Evolutionary conservation across 257 asterid species (phyloP).

Genomic region (Catharanthus roseus): DNA sequence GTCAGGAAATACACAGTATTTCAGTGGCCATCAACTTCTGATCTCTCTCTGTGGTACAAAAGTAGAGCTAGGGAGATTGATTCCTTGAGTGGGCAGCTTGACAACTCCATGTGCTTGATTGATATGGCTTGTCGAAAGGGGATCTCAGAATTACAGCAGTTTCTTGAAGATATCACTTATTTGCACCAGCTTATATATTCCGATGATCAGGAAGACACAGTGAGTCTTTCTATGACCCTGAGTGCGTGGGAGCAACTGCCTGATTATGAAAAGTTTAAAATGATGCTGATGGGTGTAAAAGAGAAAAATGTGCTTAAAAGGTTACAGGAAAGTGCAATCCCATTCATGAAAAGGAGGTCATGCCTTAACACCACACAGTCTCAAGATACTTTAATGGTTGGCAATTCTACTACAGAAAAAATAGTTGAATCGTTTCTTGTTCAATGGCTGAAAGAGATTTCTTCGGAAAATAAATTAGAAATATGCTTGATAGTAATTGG

Average conservation of each 20-base stretch:
- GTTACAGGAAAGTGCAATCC: slow-evolving; percentile 67
- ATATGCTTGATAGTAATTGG: slow-evolving; percentile 67
- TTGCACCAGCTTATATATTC: slow-evolving; percentile 75
- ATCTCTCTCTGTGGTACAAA: slow-evolving; percentile 84
- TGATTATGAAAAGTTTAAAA: slow-evolving; percentile 85
- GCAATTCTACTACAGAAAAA: slow-evolving; percentile 29
- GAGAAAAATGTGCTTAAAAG: slow-evolving; percentile 61
- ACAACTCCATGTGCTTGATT: slow-evolving; percentile 73
- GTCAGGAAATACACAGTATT: slow-evolving; percentile 48
- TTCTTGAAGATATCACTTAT: slow-evolving; percentile 65
- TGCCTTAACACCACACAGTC: slow-evolving; percentile 16
- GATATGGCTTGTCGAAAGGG: slow-evolving; percentile 84
- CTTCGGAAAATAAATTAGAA: slow-evolving; percentile 64
- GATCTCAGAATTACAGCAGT: slow-evolving; percentile 60
- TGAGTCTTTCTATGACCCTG: slow-evolving; percentile 57
- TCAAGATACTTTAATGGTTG: slow-evolving; percentile 25
- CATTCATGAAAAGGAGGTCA: slow-evolving; percentile 63
- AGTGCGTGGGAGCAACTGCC: slow-evolving; percentile 71
- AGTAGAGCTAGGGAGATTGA: slow-evolving; percentile 90
- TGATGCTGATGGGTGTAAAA: slow-evolving; percentile 59
- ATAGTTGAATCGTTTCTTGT: slow-evolving; percentile 61
- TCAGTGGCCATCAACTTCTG: slow-evolving; percentile 81
- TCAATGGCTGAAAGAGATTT: slow-evolving; percentile 84
- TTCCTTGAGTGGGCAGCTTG: slow-evolving; percentile 83
- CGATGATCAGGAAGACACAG: slow-evolving; percentile 44